Conservation (phyloP, 176 grass and related monocot species). For the Juncus effusus region DNA sequence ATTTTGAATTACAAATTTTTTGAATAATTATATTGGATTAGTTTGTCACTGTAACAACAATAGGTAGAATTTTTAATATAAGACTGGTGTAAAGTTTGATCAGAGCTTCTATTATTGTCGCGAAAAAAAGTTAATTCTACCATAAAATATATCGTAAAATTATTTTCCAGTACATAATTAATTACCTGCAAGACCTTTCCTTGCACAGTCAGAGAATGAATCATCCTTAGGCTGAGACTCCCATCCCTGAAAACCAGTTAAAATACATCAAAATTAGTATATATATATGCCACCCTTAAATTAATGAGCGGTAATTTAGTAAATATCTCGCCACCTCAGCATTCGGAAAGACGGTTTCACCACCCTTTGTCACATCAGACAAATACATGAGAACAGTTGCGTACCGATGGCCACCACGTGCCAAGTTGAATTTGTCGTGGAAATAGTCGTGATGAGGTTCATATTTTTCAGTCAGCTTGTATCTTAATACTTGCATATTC, state of each 20-base stretch:
- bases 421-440: constrained; percentile 23
- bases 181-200: constrained; percentile 60
- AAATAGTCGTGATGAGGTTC: constrained; percentile 60
- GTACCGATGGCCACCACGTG: constrained; percentile 33
- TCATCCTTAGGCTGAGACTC: constrained; percentile 53
- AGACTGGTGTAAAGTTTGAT: neutral
- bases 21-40: neutral
- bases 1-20: neutral
- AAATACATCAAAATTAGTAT: neutral
- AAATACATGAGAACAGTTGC: constrained; percentile 68
- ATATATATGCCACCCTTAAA: neutral
- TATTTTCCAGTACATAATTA: neutral
- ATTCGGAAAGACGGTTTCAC: constrained; percentile 33
- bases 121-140: neutral
- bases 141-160: neutral
- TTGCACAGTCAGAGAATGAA: constrained; percentile 65
- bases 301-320: neutral
- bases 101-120: neutral
- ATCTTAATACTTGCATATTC: constrained; percentile 43
- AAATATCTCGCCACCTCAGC: constrained; percentile 13
- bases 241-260: constrained; percentile 42
- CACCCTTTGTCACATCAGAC: constrained; percentile 33
- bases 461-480: constrained; percentile 44
- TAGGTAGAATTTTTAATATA: too few relatives aligned
- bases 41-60: too few relatives aligned